Percentiles rank a stretch among this genome's conserved stretches.
Conservation (phyloP, 2,329 filamentous ascomycete species). For the Leptographium wingfieldii region DNA sequence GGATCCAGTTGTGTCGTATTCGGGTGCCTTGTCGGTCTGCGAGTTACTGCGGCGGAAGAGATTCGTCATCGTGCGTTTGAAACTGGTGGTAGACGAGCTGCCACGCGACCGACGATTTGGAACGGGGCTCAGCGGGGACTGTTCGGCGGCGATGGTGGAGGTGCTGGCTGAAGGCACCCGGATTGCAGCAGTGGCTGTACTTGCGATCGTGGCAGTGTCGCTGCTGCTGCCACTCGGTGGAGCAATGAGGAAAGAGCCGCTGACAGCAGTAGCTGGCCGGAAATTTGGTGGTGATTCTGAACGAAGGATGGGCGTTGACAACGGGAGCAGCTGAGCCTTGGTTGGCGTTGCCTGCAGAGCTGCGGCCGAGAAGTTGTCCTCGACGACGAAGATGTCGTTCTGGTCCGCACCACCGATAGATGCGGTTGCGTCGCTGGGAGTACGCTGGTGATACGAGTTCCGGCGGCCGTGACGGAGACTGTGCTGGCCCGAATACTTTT, state of each 20-base stretch:
- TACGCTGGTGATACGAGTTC: neutral
- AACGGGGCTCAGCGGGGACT: conserved; percentile 18
- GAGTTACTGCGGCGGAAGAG: conserved; percentile 34
- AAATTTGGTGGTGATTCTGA: neutral
- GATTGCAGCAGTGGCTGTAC: neutral
- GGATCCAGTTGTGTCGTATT: conserved; percentile 10
- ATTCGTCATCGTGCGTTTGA: conserved; percentile 37
- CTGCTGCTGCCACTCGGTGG: neutral
- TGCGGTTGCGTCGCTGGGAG: neutral
- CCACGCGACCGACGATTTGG: conserved; percentile 26
- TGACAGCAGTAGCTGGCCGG: conserved; percentile 9
- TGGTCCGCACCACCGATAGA: neutral
- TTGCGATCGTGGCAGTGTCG: neutral
- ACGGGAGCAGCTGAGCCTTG: neutral
- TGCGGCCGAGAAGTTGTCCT: neutral
- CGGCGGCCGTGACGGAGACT: conserved; percentile 1
- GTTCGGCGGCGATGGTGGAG: neutral
- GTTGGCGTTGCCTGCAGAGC: neutral
- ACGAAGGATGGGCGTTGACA: neutral
- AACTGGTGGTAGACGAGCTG: conserved; percentile 25
- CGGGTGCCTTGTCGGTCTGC: conserved; percentile 16
- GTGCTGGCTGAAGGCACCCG: conserved; percentile 10
- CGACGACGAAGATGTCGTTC: neutral
- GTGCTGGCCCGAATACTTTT: conserved; percentile 11
- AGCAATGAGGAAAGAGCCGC: conserved; percentile 8